A percentile compares a stretch with the other conserved stretches of the same genome.
These are phyloP conservation scores for Centaurea solstitialis DNA, from an alignment of 129 eudicot genomes.

Conservation along the genomic window DNA sequence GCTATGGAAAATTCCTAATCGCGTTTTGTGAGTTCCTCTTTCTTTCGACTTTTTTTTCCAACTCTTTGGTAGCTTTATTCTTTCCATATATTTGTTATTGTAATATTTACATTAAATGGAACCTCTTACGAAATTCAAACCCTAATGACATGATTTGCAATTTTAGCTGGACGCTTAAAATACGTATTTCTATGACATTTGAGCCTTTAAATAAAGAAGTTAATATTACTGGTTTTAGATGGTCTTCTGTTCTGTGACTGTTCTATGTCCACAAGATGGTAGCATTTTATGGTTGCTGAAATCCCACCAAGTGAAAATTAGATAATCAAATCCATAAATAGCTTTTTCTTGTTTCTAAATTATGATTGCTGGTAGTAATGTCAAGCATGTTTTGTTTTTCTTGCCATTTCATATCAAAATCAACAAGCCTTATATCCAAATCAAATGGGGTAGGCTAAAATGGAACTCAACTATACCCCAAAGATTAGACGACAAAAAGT, in stretches of 20 bases:
- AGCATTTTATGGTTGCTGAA: not conserved
- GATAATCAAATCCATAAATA: not conserved
- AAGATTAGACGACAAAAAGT: not conserved
- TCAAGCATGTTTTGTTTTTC: not conserved
- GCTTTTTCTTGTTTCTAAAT: not conserved
- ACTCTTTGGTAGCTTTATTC: not conserved
- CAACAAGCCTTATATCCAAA: not conserved
- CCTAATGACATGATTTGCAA: not conserved
- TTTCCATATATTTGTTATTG: no score
- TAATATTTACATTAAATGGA: not conserved
- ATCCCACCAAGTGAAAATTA: not conserved
- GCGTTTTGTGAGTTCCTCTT: conserved; percentile 74
- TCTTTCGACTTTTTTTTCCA: not conserved
- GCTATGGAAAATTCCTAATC: conserved; percentile 93
- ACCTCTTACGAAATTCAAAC: not conserved
- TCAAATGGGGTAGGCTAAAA: not conserved
- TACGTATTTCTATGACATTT: not conserved
- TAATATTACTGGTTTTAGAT: not conserved
- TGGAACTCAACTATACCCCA: not conserved
- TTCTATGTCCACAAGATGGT: not conserved
- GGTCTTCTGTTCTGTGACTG: not conserved
- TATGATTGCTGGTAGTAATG: not conserved
- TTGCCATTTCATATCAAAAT: not conserved
- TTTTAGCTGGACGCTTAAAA: not conserved
- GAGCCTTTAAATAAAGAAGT: not conserved